A percentile compares a stretch with the other conserved stretches of the same genome.
phyloP scores from a whole-genome alignment of 148 eudicot species.

The Silene latifolia region DNA sequence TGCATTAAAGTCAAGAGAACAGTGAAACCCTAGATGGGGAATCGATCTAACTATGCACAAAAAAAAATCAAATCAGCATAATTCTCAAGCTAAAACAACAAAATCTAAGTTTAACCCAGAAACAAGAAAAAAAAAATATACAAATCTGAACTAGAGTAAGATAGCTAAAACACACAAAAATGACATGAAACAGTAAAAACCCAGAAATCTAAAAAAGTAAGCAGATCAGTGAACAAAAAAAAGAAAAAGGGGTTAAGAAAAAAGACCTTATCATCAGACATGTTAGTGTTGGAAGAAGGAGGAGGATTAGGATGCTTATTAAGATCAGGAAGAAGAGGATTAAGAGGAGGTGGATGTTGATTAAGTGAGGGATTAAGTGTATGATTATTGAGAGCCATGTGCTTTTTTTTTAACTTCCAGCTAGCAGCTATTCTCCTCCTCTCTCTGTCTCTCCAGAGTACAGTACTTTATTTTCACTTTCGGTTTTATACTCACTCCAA shows the following conservation, averaged over 20 bases:
- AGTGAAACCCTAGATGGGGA: constrained; percentile 12
- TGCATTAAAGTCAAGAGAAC: not conserved
- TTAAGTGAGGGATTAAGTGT: constrained; percentile 18
- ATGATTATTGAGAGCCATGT: constrained; percentile 15
- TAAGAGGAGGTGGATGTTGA: constrained; percentile 10
- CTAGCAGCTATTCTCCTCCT: no score
- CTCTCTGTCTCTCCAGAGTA: not conserved
- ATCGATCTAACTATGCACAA: no score
- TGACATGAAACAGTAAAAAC: constrained; percentile 9
- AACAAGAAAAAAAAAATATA: not conserved
- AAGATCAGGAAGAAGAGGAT: constrained; percentile 8
- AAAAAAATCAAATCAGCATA: not conserved
- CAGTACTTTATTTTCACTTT: not conserved
- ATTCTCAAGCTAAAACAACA: not conserved
- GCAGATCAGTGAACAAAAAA: not conserved
- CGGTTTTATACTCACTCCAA: no score
- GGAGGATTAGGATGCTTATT: not conserved
- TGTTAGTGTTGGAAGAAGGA: constrained; percentile 3
- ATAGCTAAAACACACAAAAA: no score
- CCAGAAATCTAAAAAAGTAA: constrained; percentile 7
- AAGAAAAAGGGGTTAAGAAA: not conserved
- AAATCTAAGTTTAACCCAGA: not conserved
- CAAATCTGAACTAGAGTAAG: not conserved
- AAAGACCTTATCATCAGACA: constrained; percentile 47
- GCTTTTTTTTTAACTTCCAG: constrained; percentile 4